Conservation (phyloP, 805 yeast species). For the Candida hispaniensis region DNA sequence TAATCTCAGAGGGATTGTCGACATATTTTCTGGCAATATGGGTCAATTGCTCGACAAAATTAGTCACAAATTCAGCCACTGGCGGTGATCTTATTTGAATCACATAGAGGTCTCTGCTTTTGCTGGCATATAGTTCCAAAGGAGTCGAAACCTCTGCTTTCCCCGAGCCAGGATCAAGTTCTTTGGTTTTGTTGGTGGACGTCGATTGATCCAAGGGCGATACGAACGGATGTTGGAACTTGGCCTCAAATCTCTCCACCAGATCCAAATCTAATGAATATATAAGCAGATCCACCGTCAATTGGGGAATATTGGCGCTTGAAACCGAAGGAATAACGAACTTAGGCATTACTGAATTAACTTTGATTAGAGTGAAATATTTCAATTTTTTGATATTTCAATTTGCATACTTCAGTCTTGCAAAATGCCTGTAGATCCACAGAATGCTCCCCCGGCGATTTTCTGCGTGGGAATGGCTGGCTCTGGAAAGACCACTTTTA, state of each 20-base stretch:
- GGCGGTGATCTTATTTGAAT: constrained; percentile 80
- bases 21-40: constrained; percentile 1
- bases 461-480: constrained; percentile 60
- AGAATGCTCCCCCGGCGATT: constrained; percentile 21
- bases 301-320: constrained; percentile 83
- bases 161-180: constrained; percentile 26
- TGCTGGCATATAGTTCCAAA: constrained; percentile 46
- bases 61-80: constrained; percentile 47
- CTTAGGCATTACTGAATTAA: too few species aligned
- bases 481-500: constrained; percentile 94
- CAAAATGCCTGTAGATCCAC: not conserved
- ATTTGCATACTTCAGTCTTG: too few species aligned
- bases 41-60: constrained; percentile 33
- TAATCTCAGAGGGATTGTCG: constrained; percentile 28
- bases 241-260: constrained; percentile 48
- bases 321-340: constrained; percentile 67
- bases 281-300: constrained; percentile 61
- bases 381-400: too few species aligned
- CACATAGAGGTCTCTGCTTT: constrained; percentile 37
- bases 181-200: too few species aligned
- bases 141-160: constrained; percentile 43
- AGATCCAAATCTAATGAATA: constrained; percentile 46
- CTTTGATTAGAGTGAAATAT: too few species aligned
- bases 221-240: constrained; percentile 65
- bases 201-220: constrained; percentile 52